Percentiles rank a stretch among this genome's conserved stretches.
phyloP scores from a whole-genome alignment of 2,329 filamentous ascomycete genomes.

The Paraphaeosphaeria sporulosa region DNA sequence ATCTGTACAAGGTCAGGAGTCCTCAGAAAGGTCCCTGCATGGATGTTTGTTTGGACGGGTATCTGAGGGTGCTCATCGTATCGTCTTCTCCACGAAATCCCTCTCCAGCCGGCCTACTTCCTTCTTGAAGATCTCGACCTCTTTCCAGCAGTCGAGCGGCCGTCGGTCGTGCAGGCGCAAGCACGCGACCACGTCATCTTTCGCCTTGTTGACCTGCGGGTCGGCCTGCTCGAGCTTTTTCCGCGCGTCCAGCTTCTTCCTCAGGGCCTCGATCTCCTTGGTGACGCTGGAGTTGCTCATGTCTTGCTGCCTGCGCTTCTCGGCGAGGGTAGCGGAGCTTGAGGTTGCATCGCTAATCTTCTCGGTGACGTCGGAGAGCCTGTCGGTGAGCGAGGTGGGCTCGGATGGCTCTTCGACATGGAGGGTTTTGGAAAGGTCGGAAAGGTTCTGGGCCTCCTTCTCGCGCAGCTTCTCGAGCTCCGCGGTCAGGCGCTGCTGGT shows the following conservation, averaged over 20 bases:
- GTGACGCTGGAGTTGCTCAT: slow-evolving; percentile 62
- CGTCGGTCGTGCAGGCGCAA: slow-evolving; percentile 83
- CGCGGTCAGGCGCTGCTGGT: slow-evolving; percentile 84
- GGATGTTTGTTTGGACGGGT: slow-evolving; percentile 3
- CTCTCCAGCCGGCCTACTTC: slow-evolving; percentile 88
- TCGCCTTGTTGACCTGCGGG: slow-evolving; percentile 75
- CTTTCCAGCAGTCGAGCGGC: slow-evolving; percentile 92
- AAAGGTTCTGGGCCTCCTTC: slow-evolving; percentile 73
- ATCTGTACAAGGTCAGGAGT: slow-evolving; percentile 33
- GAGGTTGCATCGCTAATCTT: slow-evolving; percentile 47
- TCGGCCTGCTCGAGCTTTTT: slow-evolving; percentile 71
- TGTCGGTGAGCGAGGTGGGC: slow-evolving; percentile 33
- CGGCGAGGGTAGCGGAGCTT: slow-evolving; percentile 44
- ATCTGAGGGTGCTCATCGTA: slow-evolving; percentile 49
- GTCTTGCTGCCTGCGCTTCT: slow-evolving; percentile 54
- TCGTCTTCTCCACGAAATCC: slow-evolving; percentile 84
- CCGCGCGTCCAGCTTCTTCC: slow-evolving; percentile 57
- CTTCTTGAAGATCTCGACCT: slow-evolving; percentile 88
- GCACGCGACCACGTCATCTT: slow-evolving; percentile 79
- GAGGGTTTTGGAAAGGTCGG: slow-evolving; percentile 71
- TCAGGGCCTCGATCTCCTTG: slow-evolving; percentile 65
- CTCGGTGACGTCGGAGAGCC: slow-evolving; percentile 40
- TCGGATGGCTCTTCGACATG: slow-evolving; percentile 49
- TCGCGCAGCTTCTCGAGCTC: slow-evolving; percentile 83
- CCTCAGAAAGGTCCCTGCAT: slow-evolving; percentile 10